Evolutionary conservation across 306 rosid genomes (phyloP), one percentile per base, ranked within the genome.

Genomic region (Comarum palustre): DNA sequence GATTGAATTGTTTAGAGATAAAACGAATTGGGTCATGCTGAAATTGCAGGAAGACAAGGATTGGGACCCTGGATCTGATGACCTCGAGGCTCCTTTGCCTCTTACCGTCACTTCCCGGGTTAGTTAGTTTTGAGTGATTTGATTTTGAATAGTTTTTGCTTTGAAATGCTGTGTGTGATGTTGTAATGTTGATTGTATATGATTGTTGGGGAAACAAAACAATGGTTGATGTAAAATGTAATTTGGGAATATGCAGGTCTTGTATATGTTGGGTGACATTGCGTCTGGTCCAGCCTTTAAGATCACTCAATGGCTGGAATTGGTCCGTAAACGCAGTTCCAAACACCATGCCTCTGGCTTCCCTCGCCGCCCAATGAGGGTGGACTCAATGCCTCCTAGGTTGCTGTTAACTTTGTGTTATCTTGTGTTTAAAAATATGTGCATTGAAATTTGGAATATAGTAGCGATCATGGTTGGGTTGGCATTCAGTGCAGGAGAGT

Each of bases 201-300:
- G 20, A 12, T 4, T 4, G 42, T 46, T 41, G 2, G 12, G 58
- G 20, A 42, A 48, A 39, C 61, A 48, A 48, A 14, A 15, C 22
- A 31, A 31, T 31, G 66, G 32, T 15, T 42, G 81, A 41, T 57
- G 66, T 6, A 41, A 6, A 72, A 38, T 47, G 38, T 67, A 6
- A 29, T 66, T 52, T 34, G 80, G 59, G n/a, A 73, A 36, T 36
- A 76, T 86, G 78, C 87, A 94, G 98, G 90, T 68, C 27, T 82
- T 89, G 86, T 90, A 86, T 78, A 87, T 91, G 97, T 85, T 91
- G 93, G 96, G 91, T 63, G 99, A 91, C 80, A 82, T 91, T 41
- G 48, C 96, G 50, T 63, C 97, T 17, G 98, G 93, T 78, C 91
- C 93, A 36, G 92, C 95, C 72, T 85, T 82, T 80, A 85, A 82